phyloP scores from a whole-genome alignment of 805 yeast genomes.

The Babjeviella inositovora region DNA sequence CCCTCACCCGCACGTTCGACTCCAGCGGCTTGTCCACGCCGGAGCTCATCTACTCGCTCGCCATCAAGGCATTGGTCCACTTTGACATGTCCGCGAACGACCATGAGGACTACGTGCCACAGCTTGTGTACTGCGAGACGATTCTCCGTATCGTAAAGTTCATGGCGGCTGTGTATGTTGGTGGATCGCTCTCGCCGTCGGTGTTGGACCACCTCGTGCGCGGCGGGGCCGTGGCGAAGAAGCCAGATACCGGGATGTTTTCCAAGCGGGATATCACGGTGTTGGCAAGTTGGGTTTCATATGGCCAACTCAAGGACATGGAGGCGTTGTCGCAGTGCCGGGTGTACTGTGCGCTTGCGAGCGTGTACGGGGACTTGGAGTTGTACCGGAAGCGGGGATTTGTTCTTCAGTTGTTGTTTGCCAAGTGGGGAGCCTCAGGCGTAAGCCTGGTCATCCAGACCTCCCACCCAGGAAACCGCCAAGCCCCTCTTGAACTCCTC shows the following conservation, averaged over 20 bases:
- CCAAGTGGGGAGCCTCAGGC: no score
- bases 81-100: conserved; percentile 30
- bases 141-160: conserved; percentile 48
- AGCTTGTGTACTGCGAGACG: conserved; percentile 59
- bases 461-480: no score
- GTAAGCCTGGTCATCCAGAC: no score
- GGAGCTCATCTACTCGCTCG: conserved; percentile 14
- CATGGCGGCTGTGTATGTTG: conserved; percentile 32
- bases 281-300: conserved; percentile 28
- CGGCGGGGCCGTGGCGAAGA: conserved; percentile 10
- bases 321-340: conserved; percentile 36
- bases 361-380: conserved; percentile 44
- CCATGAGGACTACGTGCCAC: conserved; percentile 70
- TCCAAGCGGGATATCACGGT: conserved; percentile 23
- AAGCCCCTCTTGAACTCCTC: no score
- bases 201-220: conserved; percentile 28
- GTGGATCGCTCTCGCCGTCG: conserved; percentile 26
- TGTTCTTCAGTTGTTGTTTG: conserved; percentile 47
- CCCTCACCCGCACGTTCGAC: conserved; percentile 19
- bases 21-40: conserved; percentile 11
- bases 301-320: conserved; percentile 25
- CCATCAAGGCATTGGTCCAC: conserved; percentile 10
- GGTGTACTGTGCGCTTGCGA: conserved; percentile 50
- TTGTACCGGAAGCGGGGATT: conserved; percentile 56
- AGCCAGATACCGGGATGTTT: conserved; percentile 6